These are phyloP conservation scores for Amaranthus palmeri DNA, from an alignment of 148 eudicot species.

Conservation along the genomic window DNA sequence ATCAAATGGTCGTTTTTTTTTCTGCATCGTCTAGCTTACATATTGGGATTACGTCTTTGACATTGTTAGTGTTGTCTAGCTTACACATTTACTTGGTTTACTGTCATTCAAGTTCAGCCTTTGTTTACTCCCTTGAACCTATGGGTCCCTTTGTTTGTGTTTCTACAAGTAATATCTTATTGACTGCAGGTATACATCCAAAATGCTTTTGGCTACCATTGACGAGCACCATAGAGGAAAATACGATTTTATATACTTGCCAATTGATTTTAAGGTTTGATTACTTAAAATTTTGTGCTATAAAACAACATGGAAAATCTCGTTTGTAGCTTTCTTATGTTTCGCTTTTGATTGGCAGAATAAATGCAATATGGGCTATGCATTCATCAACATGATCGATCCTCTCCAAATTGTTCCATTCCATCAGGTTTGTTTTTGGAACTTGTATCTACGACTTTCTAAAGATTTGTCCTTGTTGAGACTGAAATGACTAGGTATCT, in stretches of 20 bases:
- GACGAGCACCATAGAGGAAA: constrained; percentile 66
- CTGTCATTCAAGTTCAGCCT: background rate
- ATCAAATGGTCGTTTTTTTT: too few relatives aligned
- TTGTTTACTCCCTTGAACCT: background rate
- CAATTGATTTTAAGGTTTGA: constrained; percentile 72
- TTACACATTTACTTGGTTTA: constrained; percentile 1
- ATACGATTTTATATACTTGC: constrained; percentile 69
- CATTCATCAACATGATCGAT: constrained; percentile 73
- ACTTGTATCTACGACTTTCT: background rate
- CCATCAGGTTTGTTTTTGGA: constrained; percentile 48
- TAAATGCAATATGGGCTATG: constrained; percentile 84
- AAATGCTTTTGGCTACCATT: constrained; percentile 68
- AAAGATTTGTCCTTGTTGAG: background rate
- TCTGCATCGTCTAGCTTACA: too few relatives aligned
- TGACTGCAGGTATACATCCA: constrained; percentile 60
- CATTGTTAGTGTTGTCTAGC: background rate
- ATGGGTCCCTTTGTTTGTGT: background rate
- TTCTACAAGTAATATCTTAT: constrained; percentile 6
- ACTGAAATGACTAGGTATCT: constrained; percentile 2
- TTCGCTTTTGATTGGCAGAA: constrained; percentile 40
- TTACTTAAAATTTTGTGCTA: background rate
- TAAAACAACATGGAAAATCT: background rate
- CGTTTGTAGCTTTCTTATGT: constrained; percentile 2
- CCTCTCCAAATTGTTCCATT: constrained; percentile 56
- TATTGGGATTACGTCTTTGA: background rate